These are phyloP conservation scores for Begonia loranthoides DNA, from an alignment of 306 rosid genomes.

Conservation along the genomic window DNA sequence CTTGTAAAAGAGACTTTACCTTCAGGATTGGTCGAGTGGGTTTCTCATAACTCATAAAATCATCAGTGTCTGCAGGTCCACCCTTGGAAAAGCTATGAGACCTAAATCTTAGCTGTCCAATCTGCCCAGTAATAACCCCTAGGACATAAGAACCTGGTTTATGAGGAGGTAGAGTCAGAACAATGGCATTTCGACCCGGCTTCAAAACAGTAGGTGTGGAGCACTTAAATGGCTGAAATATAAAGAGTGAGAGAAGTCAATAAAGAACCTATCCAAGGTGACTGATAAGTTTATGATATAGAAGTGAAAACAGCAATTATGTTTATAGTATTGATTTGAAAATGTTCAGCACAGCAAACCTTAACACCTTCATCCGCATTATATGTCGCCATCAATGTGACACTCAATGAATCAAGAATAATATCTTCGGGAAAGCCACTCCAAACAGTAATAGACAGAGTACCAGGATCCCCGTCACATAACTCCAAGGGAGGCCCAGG, in stretches of 20 bases:
- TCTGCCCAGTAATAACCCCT: constrained; percentile 93
- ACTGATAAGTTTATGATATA: constrained; percentile 2
- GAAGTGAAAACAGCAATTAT: constrained; percentile 1
- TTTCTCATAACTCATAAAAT: constrained; percentile 95
- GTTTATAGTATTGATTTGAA: constrained; percentile 6
- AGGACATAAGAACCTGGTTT: constrained; percentile 95
- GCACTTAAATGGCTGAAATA: constrained; percentile 66
- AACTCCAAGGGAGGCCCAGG: constrained; percentile 90
- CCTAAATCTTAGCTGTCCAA: constrained; percentile 82
- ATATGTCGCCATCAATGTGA: constrained; percentile 70
- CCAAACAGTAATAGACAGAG: constrained; percentile 74
- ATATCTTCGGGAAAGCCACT: constrained; percentile 98
- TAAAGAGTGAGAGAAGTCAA: constrained; percentile 13
- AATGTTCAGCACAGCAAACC: constrained; percentile 35
- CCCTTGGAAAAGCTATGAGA: constrained; percentile 93
- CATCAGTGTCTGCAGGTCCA: constrained; percentile 86
- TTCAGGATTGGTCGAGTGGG: constrained; percentile 88
- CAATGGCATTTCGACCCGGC: constrained; percentile 84
- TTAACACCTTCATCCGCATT: constrained; percentile 90
- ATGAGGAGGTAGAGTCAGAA: constrained; percentile 88
- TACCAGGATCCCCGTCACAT: constrained; percentile 87
- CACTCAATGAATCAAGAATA: constrained; percentile 82
- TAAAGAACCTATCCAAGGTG: not conserved
- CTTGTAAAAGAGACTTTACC: constrained; percentile 28
- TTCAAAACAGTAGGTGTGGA: constrained; percentile 61